Base-by-base conservation (phyloP, 2,329 filamentous ascomycete species). In the Pseudogymnoascus destructans region DNA sequence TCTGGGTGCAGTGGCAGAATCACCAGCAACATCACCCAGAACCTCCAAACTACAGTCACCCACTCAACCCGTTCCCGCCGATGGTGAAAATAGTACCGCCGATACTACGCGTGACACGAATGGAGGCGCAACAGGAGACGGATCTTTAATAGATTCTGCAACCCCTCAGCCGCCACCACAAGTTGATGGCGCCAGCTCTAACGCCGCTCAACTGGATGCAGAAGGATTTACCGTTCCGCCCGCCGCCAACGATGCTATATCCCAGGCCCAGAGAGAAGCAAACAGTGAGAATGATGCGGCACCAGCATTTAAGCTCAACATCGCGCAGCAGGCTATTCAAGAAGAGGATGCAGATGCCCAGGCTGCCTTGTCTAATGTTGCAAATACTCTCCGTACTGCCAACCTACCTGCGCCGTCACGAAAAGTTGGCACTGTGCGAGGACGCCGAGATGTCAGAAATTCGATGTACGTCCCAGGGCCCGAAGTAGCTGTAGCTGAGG, bases 381-480 rank as follows among this genome's bases (percentile, higher is more conserved):
- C 85, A 27, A 89, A 84, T 65, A 86, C 85, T 1, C 73, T 95
- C 35, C 84, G 85, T 59, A 75, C 76, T 35, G 72, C 77, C 66
- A 76, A 82, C 72, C 70, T 78, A 70, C 72, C 73, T 23, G 79
- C 83, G 59, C 82, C 89, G 17, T 79, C 80, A 59, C 81, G 86
- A 23, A 86, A 83, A 66, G 74, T 80, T 11, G 86, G 87, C 49
- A 96, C 90, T 11, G 76, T 95, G 13, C 82, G 93, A 64, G 93
- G 93, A 57, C 86, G 93, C 61, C 81, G 93, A 68, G 92, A 97
- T 69, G 89, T 95, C 62, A 82, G 92, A 60, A 95, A 95, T 71
- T 96, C 91, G 1, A 84, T 95, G 58, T 92, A 93, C 67, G 78
- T 91, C 62, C 85, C 88, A 38, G 72, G 72, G 38, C 66, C 67